These are phyloP conservation scores for Mallotus repandus DNA, from an alignment of 441 rosid species.

Conservation along the genomic window DNA sequence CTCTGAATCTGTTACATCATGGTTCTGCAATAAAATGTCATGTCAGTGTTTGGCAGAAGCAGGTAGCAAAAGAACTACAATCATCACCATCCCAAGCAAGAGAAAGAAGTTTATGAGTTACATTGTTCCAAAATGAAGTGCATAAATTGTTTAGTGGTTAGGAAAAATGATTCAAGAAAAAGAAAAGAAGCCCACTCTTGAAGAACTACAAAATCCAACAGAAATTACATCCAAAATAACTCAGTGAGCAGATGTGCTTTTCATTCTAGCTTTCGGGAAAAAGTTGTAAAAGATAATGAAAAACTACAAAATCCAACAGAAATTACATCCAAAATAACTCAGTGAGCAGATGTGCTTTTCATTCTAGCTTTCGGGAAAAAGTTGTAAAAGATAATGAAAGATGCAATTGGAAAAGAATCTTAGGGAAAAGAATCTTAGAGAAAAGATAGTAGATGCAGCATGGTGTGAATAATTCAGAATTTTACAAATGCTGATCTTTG, in stretches of 20 bases:
- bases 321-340: background rate
- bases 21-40: slow-evolving; percentile 53
- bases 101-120: background rate
- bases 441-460: background rate
- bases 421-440: background rate
- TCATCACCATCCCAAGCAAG: background rate
- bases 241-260: too few relatives aligned
- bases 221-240: background rate
- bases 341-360: background rate
- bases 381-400: background rate
- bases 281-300: too few relatives aligned
- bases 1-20: slow-evolving; percentile 68
- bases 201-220: background rate
- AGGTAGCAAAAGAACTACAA: slow-evolving; percentile 7
- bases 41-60: slow-evolving; percentile 25
- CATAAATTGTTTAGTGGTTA: background rate
- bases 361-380: too few relatives aligned
- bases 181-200: background rate
- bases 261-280: too few relatives aligned
- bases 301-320: background rate
- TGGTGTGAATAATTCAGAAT: background rate
- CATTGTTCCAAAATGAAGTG: slow-evolving; percentile 4
- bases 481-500: background rate
- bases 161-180: background rate
- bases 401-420: background rate